phyloP scores from a whole-genome alignment of 2,329 filamentous ascomycete species.

The Neofusicoccum sp. region DNA sequence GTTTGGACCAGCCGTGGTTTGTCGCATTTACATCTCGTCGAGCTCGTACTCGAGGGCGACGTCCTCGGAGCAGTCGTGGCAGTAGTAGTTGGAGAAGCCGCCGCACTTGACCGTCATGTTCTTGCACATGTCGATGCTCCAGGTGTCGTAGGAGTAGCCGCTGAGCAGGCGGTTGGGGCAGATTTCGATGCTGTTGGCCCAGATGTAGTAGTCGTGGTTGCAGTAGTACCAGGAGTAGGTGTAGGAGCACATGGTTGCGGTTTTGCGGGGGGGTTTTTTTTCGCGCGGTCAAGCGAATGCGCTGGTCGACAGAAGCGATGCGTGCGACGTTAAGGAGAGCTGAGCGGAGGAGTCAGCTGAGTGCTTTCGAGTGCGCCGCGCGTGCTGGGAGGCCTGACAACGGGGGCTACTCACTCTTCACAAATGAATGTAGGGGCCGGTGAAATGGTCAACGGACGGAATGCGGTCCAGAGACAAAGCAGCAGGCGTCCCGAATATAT shows the following conservation, averaged over 20 bases:
- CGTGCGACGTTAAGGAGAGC: neutral
- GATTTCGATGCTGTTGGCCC: slow-evolving; percentile 49
- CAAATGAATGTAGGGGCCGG: neutral
- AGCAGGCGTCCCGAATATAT: slow-evolving; percentile 13
- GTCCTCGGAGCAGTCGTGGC: slow-evolving; percentile 48
- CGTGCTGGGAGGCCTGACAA: neutral
- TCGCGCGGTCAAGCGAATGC: neutral
- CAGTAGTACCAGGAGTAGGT: slow-evolving; percentile 53
- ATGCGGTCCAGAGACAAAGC: neutral
- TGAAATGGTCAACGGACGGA: neutral
- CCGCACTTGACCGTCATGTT: slow-evolving; percentile 45
- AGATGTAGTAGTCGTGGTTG: slow-evolving; percentile 53
- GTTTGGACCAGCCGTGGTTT: neutral
- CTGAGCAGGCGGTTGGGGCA: slow-evolving; percentile 48
- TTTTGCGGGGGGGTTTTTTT: neutral
- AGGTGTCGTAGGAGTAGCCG: slow-evolving; percentile 51
- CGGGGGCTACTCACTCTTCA: slow-evolving; percentile 4
- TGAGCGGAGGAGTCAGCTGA: neutral
- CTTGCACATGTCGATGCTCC: slow-evolving; percentile 53
- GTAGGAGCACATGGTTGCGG: slow-evolving; percentile 46
- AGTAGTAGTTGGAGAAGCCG: slow-evolving; percentile 50
- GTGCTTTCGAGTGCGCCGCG: neutral
- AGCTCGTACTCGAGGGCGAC: slow-evolving; percentile 46
- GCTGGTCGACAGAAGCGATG: neutral
- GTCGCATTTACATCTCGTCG: slow-evolving; percentile 37